Conservation (phyloP, 1,139 yeast genomes). For the Hemisphaericaspora subhashii region DNA sequence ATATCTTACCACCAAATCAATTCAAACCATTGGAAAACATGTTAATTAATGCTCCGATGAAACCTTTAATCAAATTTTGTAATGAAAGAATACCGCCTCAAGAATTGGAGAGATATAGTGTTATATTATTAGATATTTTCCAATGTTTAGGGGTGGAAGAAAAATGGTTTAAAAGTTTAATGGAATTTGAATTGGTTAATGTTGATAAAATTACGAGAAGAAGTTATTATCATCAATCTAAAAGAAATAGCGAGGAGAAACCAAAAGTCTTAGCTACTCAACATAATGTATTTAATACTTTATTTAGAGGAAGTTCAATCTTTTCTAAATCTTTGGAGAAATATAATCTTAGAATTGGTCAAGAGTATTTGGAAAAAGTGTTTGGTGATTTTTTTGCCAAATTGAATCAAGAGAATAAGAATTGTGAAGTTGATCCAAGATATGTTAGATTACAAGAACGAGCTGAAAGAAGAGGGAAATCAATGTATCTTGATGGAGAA, state of each 20-base stretch:
- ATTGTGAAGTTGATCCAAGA: conserved; percentile 76
- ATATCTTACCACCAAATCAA: conserved; percentile 56
- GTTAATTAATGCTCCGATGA: conserved; percentile 52
- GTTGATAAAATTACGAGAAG: conserved; percentile 49
- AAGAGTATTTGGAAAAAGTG: conserved; percentile 70
- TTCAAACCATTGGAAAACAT: conserved; percentile 63
- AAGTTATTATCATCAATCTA: conserved; percentile 26
- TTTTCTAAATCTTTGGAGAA: conserved; percentile 79
- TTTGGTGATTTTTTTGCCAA: conserved; percentile 67
- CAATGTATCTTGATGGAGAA: conserved; percentile 19
- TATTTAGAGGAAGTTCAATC: conserved; percentile 83
- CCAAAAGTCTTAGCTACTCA: conserved; percentile 17
- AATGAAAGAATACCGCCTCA: conserved; percentile 42
- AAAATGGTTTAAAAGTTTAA: conserved; percentile 67
- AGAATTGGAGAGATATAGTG: conserved; percentile 55
- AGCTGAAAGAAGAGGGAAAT: conserved; percentile 31
- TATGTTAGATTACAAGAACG: conserved; percentile 45
- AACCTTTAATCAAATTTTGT: conserved; percentile 49
- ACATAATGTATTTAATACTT: conserved; percentile 61
- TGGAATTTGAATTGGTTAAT: conserved; percentile 59
- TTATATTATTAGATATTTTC: conserved; percentile 61
- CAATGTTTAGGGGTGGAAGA: conserved; percentile 64
- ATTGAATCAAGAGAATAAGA: conserved; percentile 50
- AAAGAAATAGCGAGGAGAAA: conserved; percentile 18
- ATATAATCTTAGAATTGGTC: conserved; percentile 75